These are phyloP conservation scores for Botrytis tulipae DNA, from an alignment of 2,329 filamentous ascomycete species.

Conservation along the genomic window DNA sequence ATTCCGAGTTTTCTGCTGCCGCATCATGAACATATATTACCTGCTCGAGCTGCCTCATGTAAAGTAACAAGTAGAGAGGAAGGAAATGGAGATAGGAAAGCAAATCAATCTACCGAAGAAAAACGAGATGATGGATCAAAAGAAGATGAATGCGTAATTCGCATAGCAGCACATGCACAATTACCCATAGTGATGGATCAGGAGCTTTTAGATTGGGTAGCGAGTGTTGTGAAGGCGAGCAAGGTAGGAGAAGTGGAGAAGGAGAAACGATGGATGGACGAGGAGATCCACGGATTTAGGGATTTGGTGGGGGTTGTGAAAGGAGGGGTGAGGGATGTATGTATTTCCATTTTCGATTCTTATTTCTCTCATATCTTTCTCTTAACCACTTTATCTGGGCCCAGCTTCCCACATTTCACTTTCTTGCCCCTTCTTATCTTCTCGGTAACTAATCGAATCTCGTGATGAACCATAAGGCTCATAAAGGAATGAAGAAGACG, in stretches of 20 bases:
- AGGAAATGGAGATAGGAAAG: conserved; percentile 36
- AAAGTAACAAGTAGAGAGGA: conserved; percentile 37
- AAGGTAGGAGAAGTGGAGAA: conserved; percentile 55
- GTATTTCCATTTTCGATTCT: neutral
- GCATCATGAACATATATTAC: conserved; percentile 54
- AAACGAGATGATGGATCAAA: conserved; percentile 40
- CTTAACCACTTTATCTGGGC: no score
- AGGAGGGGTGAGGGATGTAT: conserved; percentile 43
- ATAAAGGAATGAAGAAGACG: conserved; percentile 37
- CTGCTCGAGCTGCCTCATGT: conserved; percentile 39
- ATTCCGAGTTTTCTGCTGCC: conserved; percentile 52
- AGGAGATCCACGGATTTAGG: conserved; percentile 34
- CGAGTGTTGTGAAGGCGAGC: conserved; percentile 55
- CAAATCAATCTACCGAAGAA: no score
- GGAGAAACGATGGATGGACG: conserved; percentile 37
- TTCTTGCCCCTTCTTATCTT: neutral
- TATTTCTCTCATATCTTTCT: neutral
- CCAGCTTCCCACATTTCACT: neutral
- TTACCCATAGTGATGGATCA: conserved; percentile 52
- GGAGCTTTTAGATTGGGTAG: conserved; percentile 52
- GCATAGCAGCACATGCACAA: conserved; percentile 47
- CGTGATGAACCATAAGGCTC: neutral
- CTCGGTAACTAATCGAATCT: neutral
- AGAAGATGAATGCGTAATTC: conserved; percentile 50
- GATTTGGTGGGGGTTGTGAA: conserved; percentile 39